Evolutionary conservation across 441 rosid genomes (phyloP), one percentile per base, ranked within the genome.

Genomic region (Hypseocharis bilobata): DNA sequence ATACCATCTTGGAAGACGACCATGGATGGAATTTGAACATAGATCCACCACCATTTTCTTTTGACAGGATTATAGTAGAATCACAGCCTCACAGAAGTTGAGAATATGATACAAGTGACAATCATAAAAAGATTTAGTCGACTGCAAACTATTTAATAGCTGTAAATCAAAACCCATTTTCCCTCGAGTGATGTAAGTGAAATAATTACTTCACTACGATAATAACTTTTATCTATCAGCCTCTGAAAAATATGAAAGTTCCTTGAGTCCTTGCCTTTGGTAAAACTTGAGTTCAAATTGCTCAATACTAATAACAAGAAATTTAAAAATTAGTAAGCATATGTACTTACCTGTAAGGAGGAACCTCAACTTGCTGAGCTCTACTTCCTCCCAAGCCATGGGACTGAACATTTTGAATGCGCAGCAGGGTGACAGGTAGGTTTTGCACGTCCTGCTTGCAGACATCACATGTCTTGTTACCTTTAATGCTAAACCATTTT

Each of bases 401-500:
- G 63, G 71, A 58, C 45, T 67, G 70, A 28, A 59, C 60, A 75
- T 89, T 88, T 80, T 87, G 97, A 59, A 93, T 81, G 38, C 93
- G 79, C 72, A 90, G 73, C 61, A 93, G 88, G 60, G 95, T 91
- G 42, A 93, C 99, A 1, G 99, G 96, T 45, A 93, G 86, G 79
- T 93, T 93, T 68, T 71, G 74, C 38, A 93, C 99, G 54, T 91
- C 94, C 80, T 93, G 88, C 74, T 84, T 88, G 81, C 99, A 93
- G 17, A 93, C 97, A 64, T 93, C 99, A 70, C 99, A 93, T 0
- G 82, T 93, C 74, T 88, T 89, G 84, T 87, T 93, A 36, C 99
- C 99, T 78, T 91, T 93, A 75, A 93, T 91, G 62, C 92, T 85
- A 75, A 91, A 93, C 99, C 99, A 93, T 82, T 93, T 93, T 23